A percentile compares a stretch with the other conserved stretches of the same genome.
phyloP scores from a whole-genome alignment of 1,139 yeast genomes.

The Hemisphaericaspora lyxosophila region DNA sequence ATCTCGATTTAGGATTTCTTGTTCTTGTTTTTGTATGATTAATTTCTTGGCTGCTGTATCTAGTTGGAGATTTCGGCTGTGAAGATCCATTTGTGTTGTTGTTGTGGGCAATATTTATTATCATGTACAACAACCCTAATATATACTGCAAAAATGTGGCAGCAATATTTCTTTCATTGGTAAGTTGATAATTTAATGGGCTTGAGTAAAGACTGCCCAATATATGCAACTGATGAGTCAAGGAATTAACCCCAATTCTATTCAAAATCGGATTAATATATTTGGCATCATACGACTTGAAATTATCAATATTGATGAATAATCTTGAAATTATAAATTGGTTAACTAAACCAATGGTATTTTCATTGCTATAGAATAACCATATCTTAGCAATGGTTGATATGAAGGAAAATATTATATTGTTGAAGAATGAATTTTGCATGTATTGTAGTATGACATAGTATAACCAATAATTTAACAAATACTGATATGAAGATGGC shows the following conservation, averaged over 20 bases:
- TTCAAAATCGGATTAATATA: slow-evolving; percentile 7
- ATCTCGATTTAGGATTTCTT: not conserved
- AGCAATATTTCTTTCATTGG: not conserved
- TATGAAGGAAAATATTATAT: not conserved
- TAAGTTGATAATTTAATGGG: slow-evolving; percentile 5
- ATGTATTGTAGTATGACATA: slow-evolving; percentile 10
- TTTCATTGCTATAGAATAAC: slow-evolving; percentile 14
- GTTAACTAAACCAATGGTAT: slow-evolving; percentile 10
- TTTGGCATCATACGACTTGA: slow-evolving; percentile 7
- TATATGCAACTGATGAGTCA: slow-evolving; percentile 9
- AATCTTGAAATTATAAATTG: slow-evolving; percentile 5
- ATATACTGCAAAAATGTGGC: not conserved
- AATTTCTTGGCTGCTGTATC: not conserved
- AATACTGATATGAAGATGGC: slow-evolving; percentile 11
- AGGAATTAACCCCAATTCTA: slow-evolving; percentile 9
- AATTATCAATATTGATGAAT: not conserved
- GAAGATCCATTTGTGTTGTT: not conserved
- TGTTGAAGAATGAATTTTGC: slow-evolving; percentile 2
- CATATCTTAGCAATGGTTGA: slow-evolving; percentile 9
- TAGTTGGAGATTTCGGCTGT: not conserved
- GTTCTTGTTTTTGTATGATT: not conserved
- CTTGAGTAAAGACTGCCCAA: slow-evolving; percentile 10
- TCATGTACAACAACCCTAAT: not conserved
- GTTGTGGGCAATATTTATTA: not conserved
- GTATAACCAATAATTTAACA: slow-evolving; percentile 17